Conservation (phyloP, 805 yeast species). For the Debaryomyces hansenii region DNA sequence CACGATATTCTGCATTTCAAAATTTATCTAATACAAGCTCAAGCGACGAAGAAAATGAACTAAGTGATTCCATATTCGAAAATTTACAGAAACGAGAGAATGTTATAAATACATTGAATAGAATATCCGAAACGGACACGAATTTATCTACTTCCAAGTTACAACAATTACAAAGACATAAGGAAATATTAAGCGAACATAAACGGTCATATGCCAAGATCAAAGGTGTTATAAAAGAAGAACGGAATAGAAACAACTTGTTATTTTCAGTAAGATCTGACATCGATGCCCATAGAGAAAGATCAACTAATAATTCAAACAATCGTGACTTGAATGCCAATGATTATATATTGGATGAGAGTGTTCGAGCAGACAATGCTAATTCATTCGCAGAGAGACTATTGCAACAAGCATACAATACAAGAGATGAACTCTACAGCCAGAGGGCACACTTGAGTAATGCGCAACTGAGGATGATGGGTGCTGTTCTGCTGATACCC, state of each 20-base stretch:
- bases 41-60: slow-evolving; percentile 22
- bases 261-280: slow-evolving; percentile 77
- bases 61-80: slow-evolving; percentile 21
- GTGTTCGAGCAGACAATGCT: slow-evolving; percentile 68
- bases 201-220: slow-evolving; percentile 61
- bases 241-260: slow-evolving; percentile 72
- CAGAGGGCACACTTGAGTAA: slow-evolving; percentile 66
- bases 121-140: slow-evolving; percentile 56
- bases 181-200: slow-evolving; percentile 73
- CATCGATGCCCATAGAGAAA: slow-evolving; percentile 64
- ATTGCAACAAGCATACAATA: slow-evolving; percentile 81
- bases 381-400: slow-evolving; percentile 77
- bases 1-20: slow-evolving; percentile 36
- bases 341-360: slow-evolving; percentile 77
- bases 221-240: slow-evolving; percentile 60
- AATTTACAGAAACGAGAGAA: slow-evolving; percentile 47
- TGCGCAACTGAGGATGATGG: slow-evolving; percentile 64
- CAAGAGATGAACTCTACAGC: slow-evolving; percentile 77
- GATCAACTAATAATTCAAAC: slow-evolving; percentile 17
- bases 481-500: slow-evolving; percentile 69
- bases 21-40: slow-evolving; percentile 18
- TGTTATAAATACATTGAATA: slow-evolving; percentile 48
- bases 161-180: slow-evolving; percentile 82
- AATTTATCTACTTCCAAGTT: slow-evolving; percentile 67
- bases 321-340: slow-evolving; percentile 43